These are phyloP conservation scores for Leishmania tarentolae DNA, from an alignment of 208 protist species.

Conservation along the genomic window DNA sequence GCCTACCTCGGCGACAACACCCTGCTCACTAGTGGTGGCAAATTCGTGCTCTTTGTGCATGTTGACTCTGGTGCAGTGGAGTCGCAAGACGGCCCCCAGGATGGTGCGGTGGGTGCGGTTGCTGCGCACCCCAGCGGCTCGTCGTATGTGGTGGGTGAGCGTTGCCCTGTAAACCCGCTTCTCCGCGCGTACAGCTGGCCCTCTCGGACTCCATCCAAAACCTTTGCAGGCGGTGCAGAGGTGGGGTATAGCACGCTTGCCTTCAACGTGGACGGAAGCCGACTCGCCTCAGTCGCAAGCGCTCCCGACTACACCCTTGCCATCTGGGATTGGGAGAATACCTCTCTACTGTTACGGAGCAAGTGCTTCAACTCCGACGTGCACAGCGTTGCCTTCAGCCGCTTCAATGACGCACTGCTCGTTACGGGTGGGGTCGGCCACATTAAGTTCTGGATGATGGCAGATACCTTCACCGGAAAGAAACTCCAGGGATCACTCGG, in stretches of 20 bases:
- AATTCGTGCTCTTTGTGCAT: constrained; percentile 87
- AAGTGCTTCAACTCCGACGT: constrained; percentile 98
- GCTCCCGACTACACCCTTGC: constrained; percentile 96
- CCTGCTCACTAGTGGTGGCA: constrained; percentile 73
- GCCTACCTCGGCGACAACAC: constrained; percentile 55
- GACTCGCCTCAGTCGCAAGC: constrained; percentile 94
- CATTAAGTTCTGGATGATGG: constrained; percentile 99
- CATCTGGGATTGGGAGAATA: constrained; percentile 95
- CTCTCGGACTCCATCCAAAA: constrained; percentile 41
- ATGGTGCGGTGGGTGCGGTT: constrained; percentile 66
- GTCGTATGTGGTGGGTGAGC: constrained; percentile 89
- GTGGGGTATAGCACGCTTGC: constrained; percentile 82
- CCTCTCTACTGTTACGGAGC: constrained; percentile 90
- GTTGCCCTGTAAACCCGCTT: constrained; percentile 51
- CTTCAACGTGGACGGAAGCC: constrained; percentile 88
- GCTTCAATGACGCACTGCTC: constrained; percentile 90
- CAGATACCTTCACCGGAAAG: constrained; percentile 97
- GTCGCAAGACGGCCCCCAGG: constrained; percentile 51
- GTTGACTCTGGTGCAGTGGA: constrained; percentile 50
- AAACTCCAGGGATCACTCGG: constrained; percentile 97
- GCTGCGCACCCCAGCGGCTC: constrained; percentile 66
- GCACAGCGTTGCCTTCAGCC: constrained; percentile 92
- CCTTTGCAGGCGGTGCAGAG: constrained; percentile 82
- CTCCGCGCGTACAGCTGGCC: constrained; percentile 89
- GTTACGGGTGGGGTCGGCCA: constrained; percentile 95